Evolutionary conservation across 495 filamentous ascomycete species (phyloP).

Genomic region (Echria macrotheca): DNA sequence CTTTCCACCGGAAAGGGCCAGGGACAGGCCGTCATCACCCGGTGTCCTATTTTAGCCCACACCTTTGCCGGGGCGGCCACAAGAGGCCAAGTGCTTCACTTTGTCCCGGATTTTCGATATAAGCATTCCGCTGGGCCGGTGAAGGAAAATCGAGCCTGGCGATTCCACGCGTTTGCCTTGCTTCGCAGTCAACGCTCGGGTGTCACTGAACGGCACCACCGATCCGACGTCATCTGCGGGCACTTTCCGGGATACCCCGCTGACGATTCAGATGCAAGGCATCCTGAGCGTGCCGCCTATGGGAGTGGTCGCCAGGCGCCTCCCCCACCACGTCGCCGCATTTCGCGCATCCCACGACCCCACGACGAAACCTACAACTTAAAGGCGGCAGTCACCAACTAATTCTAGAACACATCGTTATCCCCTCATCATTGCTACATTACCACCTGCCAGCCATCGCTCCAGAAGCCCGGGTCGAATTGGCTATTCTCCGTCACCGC

Average conservation of each 20-base stretch:
- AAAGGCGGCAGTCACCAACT: not conserved
- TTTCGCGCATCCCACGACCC: slow-evolving; percentile 1
- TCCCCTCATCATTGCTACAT: not conserved
- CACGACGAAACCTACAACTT: not conserved
- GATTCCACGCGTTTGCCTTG: not conserved
- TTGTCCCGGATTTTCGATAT: no score
- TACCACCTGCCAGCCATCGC: not conserved
- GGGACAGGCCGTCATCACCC: no score
- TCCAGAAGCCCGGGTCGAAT: no score
- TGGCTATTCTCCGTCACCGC: no score
- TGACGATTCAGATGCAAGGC: slow-evolving; percentile 1
- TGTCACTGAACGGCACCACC: not conserved
- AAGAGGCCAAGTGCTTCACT: no score
- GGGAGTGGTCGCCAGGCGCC: no score
- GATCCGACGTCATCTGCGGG: not conserved
- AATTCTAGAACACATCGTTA: no score
- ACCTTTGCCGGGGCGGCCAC: no score
- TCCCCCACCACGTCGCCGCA: no score
- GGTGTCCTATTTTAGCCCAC: no score
- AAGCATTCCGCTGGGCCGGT: not conserved
- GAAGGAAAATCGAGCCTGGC: not conserved
- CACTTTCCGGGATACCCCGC: slow-evolving; percentile 1
- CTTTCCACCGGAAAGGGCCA: no score
- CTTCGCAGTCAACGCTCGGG: not conserved
- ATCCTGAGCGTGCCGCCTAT: no score